Percentiles rank a stretch among this genome's conserved stretches.
Evolutionary conservation across 345 rosid genomes (phyloP).

Genomic region (Sisymbrium irio): DNA sequence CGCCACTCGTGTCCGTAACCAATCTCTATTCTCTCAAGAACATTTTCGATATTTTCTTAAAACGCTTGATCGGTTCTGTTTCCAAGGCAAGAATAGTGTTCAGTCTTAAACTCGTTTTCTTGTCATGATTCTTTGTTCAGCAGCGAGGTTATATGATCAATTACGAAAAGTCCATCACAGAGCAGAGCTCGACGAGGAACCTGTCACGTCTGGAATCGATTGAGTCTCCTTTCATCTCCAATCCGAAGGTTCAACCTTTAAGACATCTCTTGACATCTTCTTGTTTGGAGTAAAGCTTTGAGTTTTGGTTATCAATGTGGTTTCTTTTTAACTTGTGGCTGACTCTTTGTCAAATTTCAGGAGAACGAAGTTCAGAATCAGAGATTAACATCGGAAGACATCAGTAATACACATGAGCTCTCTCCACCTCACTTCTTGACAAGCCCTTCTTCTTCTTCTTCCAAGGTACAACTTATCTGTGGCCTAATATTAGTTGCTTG

Average conservation of each 20-base stretch:
- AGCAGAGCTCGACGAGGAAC: constrained; percentile 23
- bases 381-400: constrained; percentile 41
- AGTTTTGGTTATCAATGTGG: background rate
- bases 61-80: background rate
- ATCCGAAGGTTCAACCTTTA: constrained; percentile 37
- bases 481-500: background rate
- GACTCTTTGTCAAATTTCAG: constrained; percentile 25
- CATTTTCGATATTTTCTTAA: background rate
- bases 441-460: constrained; percentile 43
- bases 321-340: background rate
- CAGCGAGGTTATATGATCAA: constrained; percentile 38
- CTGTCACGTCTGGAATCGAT: constrained; percentile 34
- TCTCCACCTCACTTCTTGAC: constrained; percentile 49
- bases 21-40: background rate
- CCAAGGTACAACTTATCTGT: background rate
- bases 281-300: background rate
- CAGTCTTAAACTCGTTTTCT: background rate
- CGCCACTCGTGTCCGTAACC: constrained; percentile 34
- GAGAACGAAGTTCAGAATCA: constrained; percentile 39
- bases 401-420: constrained; percentile 44
- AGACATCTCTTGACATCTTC: background rate
- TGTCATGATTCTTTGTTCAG: constrained; percentile 1
- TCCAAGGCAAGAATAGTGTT: background rate
- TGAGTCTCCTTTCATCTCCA: background rate
- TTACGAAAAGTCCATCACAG: constrained; percentile 40